Base-by-base conservation (phyloP, 108 stramenopile genomes). In the Nannochloropsis gaditana region DNA sequence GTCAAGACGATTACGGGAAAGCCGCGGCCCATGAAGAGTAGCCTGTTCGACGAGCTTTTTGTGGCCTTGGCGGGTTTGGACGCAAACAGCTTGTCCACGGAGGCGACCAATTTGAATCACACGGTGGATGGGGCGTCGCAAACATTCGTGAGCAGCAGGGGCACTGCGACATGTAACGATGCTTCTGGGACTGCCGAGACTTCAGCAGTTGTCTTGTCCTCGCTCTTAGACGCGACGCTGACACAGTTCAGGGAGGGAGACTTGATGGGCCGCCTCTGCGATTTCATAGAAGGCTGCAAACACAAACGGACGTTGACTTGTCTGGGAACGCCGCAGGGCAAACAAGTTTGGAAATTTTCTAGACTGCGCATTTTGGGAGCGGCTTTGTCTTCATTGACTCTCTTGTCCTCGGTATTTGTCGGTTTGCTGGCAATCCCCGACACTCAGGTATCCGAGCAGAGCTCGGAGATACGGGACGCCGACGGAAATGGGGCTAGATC, bases 1-100 rank as follows among this genome's bases (percentile, higher is more conserved):
- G 8, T 3, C 59, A 73, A 73, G 59, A 73, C 59, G 59, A 73
- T n/a, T n/a, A 6, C 19, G 15, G 59, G 59, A 2, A 73, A 8
- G n/a, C 4, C n/a, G 59, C 59, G 59, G 15, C 59, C 59, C n/a
- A 4, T 73, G 15, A 73, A 73, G n/a, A n/a, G 19, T n/a, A 73
- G 59, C 6, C 59, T 73, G 8, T 73, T 73, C n/a, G 59, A 73
- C n/a, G 59, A 73, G 59, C 59, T 73, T n/a, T n/a, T 73, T n/a
- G 59, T 73, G 59, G 15, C 59, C 59, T 73, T 73, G 59, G 59
- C 59, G n/a, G 59, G 59, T 6, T n/a, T 73, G 59, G 59, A 73
- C 59, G 59, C 59, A 6, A n/a, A n/a, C 59, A 73, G 59, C 59
- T 4, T 8, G n/a, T 73, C 59, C 19, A 73, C 59, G 15, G 31